Evolutionary conservation across 495 filamentous ascomycete genomes (phyloP).

Genomic region (Aspergillus mulundensis): DNA sequence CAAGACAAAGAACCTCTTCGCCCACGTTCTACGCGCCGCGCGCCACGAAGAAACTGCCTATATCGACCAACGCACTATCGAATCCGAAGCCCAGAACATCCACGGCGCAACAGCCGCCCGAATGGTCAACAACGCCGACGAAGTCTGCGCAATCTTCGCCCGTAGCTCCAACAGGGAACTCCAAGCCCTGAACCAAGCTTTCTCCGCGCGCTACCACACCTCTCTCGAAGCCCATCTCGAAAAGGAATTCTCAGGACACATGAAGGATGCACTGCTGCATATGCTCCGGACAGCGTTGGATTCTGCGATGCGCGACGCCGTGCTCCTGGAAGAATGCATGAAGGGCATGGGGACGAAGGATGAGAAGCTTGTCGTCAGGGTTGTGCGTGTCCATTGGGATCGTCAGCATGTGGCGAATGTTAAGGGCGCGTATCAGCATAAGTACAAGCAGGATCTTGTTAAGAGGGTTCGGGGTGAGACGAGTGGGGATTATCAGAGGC

Average conservation of each 20-base stretch:
- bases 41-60: constrained; percentile 73
- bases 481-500: constrained; percentile 75
- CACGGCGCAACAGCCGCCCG: constrained; percentile 69
- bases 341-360: constrained; percentile 84
- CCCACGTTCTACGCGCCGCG: constrained; percentile 65
- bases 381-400: constrained; percentile 80
- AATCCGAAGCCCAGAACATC: constrained; percentile 66
- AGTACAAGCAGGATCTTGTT: constrained; percentile 58
- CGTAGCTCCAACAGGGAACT: constrained; percentile 72
- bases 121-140: constrained; percentile 67
- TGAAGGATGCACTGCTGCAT: constrained; percentile 77
- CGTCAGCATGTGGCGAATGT: constrained; percentile 64
- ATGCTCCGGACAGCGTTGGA: constrained; percentile 75
- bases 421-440: constrained; percentile 64
- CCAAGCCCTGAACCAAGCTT: constrained; percentile 70
- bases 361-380: constrained; percentile 64
- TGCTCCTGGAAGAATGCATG: constrained; percentile 79
- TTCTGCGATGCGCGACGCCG: constrained; percentile 76
- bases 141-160: constrained; percentile 72
- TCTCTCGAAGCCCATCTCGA: constrained; percentile 67
- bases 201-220: constrained; percentile 59
- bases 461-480: constrained; percentile 74
- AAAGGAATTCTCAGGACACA: constrained; percentile 85
- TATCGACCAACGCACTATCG: constrained; percentile 62
- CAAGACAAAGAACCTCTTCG: constrained; percentile 79